phyloP scores from a whole-genome alignment of 1,284 basidiomycete genomes.

The Erythrobasidium hasegawianum region DNA sequence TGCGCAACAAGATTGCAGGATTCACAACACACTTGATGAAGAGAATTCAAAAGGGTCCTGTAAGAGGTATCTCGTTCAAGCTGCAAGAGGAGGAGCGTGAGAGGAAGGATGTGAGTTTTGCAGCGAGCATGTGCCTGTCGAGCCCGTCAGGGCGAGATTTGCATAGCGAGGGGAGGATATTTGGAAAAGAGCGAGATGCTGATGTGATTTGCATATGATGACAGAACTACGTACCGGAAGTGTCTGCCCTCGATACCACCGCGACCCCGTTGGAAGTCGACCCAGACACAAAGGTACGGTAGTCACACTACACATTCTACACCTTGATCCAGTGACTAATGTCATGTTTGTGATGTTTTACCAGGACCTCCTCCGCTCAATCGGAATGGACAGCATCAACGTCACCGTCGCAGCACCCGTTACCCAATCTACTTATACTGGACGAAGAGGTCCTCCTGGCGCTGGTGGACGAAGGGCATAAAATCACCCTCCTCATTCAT shows the following conservation, averaged over 20 bases:
- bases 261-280: constrained; percentile 76
- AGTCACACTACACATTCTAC: too few relatives aligned
- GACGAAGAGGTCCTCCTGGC: constrained; percentile 18
- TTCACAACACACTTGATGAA: constrained; percentile 99
- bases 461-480: constrained; percentile 31
- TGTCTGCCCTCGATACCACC: constrained; percentile 83
- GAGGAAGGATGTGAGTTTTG: constrained; percentile 73
- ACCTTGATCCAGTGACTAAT: too few relatives aligned
- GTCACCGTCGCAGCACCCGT: constrained; percentile 68
- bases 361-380: constrained; percentile 77
- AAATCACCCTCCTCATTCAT: neutral
- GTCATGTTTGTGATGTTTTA: too few relatives aligned
- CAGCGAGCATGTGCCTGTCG: neutral
- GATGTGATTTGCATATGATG: too few relatives aligned
- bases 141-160: constrained; percentile 1
- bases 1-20: constrained; percentile 99
- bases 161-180: too few relatives aligned
- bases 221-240: constrained; percentile 66
- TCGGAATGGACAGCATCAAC: constrained; percentile 85
- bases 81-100: constrained; percentile 99
- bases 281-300: constrained; percentile 77
- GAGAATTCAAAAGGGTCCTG: constrained; percentile 98
- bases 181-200: too few relatives aligned
- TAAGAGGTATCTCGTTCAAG: constrained; percentile 99
- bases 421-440: constrained; percentile 47